Evolutionary conservation across 1,284 basidiomycete species (phyloP).

Genomic region (Lentinula novae-zelandiae): DNA sequence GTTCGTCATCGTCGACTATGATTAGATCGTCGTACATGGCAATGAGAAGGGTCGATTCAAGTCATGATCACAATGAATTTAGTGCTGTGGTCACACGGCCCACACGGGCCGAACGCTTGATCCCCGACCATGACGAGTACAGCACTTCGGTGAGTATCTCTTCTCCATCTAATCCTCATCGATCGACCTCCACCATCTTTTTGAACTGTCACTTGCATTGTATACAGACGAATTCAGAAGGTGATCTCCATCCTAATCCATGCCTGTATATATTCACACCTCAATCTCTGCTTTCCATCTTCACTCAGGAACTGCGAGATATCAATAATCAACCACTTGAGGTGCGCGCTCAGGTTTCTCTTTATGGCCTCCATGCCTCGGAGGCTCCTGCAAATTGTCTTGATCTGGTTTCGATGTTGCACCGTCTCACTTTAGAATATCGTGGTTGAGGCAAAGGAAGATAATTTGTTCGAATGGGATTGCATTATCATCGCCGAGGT

Average conservation of each 20-base stretch:
- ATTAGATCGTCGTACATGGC: not conserved
- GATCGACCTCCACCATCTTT: not conserved
- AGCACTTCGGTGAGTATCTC: constrained; percentile 46
- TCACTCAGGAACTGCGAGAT: constrained; percentile 55
- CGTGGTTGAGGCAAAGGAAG: constrained; percentile 60
- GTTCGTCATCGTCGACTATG: constrained; percentile 11
- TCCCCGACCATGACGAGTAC: constrained; percentile 1
- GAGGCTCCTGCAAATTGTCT: constrained; percentile 11
- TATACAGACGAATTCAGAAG: constrained; percentile 59
- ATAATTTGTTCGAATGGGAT: constrained; percentile 77
- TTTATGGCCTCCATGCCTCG: not conserved
- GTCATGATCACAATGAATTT: no score
- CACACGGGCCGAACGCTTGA: not conserved
- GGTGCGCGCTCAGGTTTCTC: constrained; percentile 30
- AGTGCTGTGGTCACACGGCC: not conserved
- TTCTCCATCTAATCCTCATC: not conserved
- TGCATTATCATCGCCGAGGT: constrained; percentile 77
- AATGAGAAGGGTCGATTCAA: not conserved
- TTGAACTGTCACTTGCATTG: constrained; percentile 22
- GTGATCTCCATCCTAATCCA: constrained; percentile 20
- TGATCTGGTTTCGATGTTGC: not conserved
- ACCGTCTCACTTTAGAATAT: constrained; percentile 34
- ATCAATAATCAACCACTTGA: constrained; percentile 58
- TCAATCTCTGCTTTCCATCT: not conserved
- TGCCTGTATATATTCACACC: not conserved